These are phyloP conservation scores for Trichoderma koningiopsis DNA, from an alignment of 2,329 filamentous ascomycete species.

Conservation along the genomic window DNA sequence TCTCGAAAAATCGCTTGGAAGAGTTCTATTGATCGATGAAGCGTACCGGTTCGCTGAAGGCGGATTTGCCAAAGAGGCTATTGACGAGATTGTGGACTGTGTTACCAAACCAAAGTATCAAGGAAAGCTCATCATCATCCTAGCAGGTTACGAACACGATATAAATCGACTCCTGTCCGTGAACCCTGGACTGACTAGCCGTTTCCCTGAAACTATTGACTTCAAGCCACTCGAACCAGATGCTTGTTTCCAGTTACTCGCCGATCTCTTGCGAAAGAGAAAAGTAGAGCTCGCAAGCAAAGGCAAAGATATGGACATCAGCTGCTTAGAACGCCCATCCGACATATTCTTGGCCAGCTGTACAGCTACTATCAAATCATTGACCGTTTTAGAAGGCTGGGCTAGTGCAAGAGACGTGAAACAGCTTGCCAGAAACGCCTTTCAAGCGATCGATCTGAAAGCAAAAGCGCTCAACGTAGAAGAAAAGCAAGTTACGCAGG, in stretches of 20 bases:
- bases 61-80: conserved; percentile 57
- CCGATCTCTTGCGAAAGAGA: conserved; percentile 42
- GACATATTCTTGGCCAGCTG: conserved; percentile 25
- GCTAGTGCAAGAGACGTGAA: conserved; percentile 66
- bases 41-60: conserved; percentile 65
- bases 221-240: conserved; percentile 52
- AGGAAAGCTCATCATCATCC: conserved; percentile 64
- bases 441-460: conserved; percentile 38
- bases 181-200: conserved; percentile 65
- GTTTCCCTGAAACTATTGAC: conserved; percentile 63
- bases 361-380: conserved; percentile 38
- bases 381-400: conserved; percentile 55
- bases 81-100: conserved; percentile 56
- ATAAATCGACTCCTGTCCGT: conserved; percentile 64
- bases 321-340: conserved; percentile 32
- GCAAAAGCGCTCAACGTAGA: conserved; percentile 27
- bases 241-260: conserved; percentile 45
- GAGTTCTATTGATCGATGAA: conserved; percentile 72
- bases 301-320: conserved; percentile 32
- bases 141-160: conserved; percentile 69
- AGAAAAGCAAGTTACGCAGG: conserved; percentile 23
- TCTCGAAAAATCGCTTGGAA: conserved; percentile 64
- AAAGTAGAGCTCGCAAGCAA: conserved; percentile 30
- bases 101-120: conserved; percentile 59
- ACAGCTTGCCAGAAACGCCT: conserved; percentile 54